Evolutionary conservation across 345 rosid genomes (phyloP).

Genomic region (Eucalyptus leucophloia): DNA sequence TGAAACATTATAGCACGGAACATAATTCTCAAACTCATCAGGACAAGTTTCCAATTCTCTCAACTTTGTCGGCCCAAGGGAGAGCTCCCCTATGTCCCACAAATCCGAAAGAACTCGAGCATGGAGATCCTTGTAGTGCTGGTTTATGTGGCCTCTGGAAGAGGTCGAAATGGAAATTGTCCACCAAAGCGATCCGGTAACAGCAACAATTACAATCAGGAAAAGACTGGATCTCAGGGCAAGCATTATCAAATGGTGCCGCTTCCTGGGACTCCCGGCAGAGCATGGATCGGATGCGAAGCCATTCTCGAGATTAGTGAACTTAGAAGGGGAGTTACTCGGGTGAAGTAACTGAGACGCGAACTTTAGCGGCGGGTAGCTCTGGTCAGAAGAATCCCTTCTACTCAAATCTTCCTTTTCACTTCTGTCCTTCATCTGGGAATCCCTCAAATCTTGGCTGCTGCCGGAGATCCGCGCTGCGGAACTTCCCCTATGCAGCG

Average conservation of each 20-base stretch:
- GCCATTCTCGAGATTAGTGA: conserved; percentile 43
- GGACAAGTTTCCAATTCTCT: conserved; percentile 77
- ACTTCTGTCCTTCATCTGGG: conserved; percentile 68
- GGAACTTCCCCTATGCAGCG: conserved; percentile 60
- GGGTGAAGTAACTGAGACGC: conserved; percentile 39
- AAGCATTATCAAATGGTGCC: conserved; percentile 44
- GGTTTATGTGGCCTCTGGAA: conserved; percentile 63
- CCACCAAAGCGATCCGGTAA: conserved; percentile 93
- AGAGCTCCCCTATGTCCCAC: conserved; percentile 86
- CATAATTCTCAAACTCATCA: conserved; percentile 51
- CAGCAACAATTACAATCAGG: conserved; percentile 50
- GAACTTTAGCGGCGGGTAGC: conserved; percentile 35
- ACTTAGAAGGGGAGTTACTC: conserved; percentile 52
- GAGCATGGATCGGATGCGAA: conserved; percentile 40
- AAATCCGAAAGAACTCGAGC: conserved; percentile 87
- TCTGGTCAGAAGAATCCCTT: conserved; percentile 41
- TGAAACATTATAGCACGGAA: conserved; percentile 81
- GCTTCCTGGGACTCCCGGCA: conserved; percentile 35
- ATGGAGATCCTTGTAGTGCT: conserved; percentile 72
- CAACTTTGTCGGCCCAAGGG: conserved; percentile 56
- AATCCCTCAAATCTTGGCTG: conserved; percentile 49
- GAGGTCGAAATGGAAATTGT: conserved; percentile 61
- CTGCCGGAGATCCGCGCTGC: conserved; percentile 54
- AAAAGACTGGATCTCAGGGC: conserved; percentile 65
- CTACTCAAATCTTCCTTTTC: conserved; percentile 52